Conservation (phyloP, 306 rosid genomes). For the Inga laurina region DNA sequence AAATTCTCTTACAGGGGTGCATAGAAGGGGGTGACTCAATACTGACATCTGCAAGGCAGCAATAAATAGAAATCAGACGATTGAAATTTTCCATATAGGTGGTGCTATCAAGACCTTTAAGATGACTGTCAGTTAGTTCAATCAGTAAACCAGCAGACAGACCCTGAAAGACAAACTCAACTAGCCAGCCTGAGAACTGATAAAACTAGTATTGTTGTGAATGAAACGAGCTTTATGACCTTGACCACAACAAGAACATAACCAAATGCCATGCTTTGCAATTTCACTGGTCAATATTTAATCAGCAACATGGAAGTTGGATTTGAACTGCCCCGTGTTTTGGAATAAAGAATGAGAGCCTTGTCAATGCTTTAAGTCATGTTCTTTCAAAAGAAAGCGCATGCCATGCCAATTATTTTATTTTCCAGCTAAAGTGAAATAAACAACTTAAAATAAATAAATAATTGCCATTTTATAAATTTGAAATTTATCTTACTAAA, state of each 20-base stretch:
- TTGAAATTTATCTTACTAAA: neutral
- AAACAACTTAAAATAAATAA: neutral
- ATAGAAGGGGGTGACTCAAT: constrained; percentile 91
- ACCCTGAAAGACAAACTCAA: neutral
- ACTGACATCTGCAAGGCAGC: constrained; percentile 63
- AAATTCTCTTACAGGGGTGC: constrained; percentile 91
- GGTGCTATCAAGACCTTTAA: neutral
- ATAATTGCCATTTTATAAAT: neutral
- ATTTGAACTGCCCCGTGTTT: neutral
- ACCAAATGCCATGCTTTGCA: neutral
- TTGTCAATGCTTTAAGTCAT: neutral
- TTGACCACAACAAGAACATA: neutral
- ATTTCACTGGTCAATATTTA: neutral
- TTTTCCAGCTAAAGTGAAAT: neutral
- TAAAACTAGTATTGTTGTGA: neutral
- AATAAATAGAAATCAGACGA: neutral
- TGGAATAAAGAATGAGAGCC: neutral
- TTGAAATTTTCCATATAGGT: neutral
- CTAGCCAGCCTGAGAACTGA: neutral
- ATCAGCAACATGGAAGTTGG: neutral
- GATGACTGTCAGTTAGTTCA: neutral
- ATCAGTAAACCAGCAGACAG: neutral
- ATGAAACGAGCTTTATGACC: neutral
- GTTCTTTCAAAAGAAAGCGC: neutral
- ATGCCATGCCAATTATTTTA: neutral